phyloP scores from a whole-genome alignment of 169 alveolate species.

The Eimeria nieschulzi region DNA sequence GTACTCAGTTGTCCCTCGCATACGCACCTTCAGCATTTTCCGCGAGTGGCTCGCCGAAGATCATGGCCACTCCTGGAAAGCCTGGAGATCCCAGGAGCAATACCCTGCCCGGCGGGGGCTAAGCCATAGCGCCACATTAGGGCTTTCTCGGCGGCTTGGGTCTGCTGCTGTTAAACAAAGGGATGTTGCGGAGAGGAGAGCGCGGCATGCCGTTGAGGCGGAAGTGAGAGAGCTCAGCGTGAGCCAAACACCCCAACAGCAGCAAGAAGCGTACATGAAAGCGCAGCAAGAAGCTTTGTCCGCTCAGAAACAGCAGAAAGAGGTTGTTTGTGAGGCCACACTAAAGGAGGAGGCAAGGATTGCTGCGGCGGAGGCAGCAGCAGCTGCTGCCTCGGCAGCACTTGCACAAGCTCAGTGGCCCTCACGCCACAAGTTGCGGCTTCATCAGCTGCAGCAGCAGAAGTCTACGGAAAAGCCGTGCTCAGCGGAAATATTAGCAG shows the following conservation, averaged over 20 bases:
- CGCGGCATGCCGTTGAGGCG: constrained; percentile 65
- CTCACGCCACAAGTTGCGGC: constrained; percentile 33
- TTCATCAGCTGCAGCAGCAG: constrained; percentile 45
- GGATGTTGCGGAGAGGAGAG: constrained; percentile 50
- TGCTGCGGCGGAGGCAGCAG: constrained; percentile 43
- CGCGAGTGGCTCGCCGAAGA: constrained; percentile 64
- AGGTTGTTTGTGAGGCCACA: constrained; percentile 26
- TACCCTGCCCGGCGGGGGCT: constrained; percentile 63
- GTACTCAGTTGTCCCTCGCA: constrained; percentile 22
- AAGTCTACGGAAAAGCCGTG: constrained; percentile 5
- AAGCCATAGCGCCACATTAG: constrained; percentile 63
- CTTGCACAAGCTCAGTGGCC: constrained; percentile 65
- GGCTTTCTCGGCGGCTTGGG: constrained; percentile 13
- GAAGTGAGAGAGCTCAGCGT: constrained; percentile 61
- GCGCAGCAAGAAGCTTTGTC: constrained; percentile 56
- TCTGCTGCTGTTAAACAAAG: constrained; percentile 58
- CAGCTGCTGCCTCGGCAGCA: constrained; percentile 65
- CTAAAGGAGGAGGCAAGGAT: constrained; percentile 37
- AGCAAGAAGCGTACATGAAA: constrained; percentile 52
- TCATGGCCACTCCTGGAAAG: constrained; percentile 38
- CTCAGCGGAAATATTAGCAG: not conserved
- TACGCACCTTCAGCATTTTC: constrained; percentile 45
- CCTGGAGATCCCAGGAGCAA: constrained; percentile 52
- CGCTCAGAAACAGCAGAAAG: constrained; percentile 17
- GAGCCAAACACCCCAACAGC: constrained; percentile 44